Evolutionary conservation across 2,329 filamentous ascomycete species (phyloP).

Genomic region (Meredithiella fracta): DNA sequence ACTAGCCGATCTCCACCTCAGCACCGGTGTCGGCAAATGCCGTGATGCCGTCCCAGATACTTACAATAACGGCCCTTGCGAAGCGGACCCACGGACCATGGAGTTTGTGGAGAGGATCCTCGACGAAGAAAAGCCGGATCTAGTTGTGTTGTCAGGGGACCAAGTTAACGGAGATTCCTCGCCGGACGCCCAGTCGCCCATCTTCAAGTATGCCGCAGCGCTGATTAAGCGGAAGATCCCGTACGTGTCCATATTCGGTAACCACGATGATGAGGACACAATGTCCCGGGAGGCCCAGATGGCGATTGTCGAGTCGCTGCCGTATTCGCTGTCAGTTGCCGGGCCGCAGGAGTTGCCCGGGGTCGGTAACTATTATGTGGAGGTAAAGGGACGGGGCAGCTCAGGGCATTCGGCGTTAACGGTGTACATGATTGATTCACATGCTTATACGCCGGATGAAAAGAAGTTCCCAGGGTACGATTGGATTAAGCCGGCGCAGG

Average conservation of each 20-base stretch:
- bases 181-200: constrained; percentile 77
- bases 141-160: constrained; percentile 83
- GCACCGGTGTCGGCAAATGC: constrained; percentile 73
- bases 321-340: constrained; percentile 72
- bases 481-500: constrained; percentile 89
- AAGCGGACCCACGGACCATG: constrained; percentile 79
- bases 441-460: constrained; percentile 82
- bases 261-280: constrained; percentile 86
- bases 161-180: constrained; percentile 90
- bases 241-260: constrained; percentile 88
- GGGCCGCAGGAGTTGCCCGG: constrained; percentile 75
- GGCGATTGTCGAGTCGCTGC: constrained; percentile 69
- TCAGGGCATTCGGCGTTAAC: constrained; percentile 82
- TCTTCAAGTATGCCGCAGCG: constrained; percentile 81
- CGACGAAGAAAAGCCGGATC: constrained; percentile 83
- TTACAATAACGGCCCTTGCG: constrained; percentile 60
- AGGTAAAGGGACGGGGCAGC: constrained; percentile 64
- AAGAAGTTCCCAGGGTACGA: constrained; percentile 82
- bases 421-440: constrained; percentile 87
- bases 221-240: constrained; percentile 79
- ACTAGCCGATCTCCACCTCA: constrained; percentile 82
- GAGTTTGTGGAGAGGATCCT: constrained; percentile 74
- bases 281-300: constrained; percentile 66
- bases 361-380: constrained; percentile 86
- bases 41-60: constrained; percentile 68